phyloP scores from a whole-genome alignment of 1,284 basidiomycete species.

The Kwoniella shivajii region DNA sequence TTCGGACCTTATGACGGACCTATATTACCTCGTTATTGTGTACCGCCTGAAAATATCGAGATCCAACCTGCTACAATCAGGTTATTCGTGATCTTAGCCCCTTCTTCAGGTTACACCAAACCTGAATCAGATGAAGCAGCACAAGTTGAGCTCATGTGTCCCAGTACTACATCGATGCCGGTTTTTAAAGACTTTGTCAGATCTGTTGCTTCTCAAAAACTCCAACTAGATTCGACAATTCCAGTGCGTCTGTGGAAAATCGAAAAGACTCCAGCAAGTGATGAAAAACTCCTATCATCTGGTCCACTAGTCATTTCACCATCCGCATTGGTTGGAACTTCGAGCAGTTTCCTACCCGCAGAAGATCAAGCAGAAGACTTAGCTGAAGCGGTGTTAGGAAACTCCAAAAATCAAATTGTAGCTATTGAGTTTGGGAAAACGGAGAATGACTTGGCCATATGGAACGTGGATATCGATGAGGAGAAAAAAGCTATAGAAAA shows the following conservation, averaged over 20 bases:
- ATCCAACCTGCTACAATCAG: constrained; percentile 72
- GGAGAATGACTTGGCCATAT: constrained; percentile 36
- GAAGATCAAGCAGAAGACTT: constrained; percentile 22
- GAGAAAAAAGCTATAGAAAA: constrained; percentile 43
- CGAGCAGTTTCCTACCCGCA: constrained; percentile 15
- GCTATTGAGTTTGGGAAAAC: constrained; percentile 43
- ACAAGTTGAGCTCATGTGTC: constrained; percentile 21
- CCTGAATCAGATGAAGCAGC: constrained; percentile 5
- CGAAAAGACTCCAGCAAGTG: constrained; percentile 14
- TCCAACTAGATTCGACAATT: not conserved
- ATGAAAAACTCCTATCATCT: constrained; percentile 13
- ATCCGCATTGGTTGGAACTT: constrained; percentile 22
- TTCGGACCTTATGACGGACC: constrained; percentile 32
- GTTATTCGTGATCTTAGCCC: constrained; percentile 57
- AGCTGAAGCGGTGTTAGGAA: constrained; percentile 12
- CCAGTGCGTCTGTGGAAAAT: constrained; percentile 17
- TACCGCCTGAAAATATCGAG: constrained; percentile 63
- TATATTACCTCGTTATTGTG: constrained; percentile 60
- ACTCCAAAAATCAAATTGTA: constrained; percentile 22
- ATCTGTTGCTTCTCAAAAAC: constrained; percentile 11
- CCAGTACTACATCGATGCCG: constrained; percentile 22
- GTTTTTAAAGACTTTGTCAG: constrained; percentile 18
- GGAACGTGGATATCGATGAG: constrained; percentile 33
- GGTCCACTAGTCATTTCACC: constrained; percentile 27
- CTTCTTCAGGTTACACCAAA: constrained; percentile 13